Conservation (phyloP, 148 eudicot genomes). For the Chenopodium quinoa region DNA sequence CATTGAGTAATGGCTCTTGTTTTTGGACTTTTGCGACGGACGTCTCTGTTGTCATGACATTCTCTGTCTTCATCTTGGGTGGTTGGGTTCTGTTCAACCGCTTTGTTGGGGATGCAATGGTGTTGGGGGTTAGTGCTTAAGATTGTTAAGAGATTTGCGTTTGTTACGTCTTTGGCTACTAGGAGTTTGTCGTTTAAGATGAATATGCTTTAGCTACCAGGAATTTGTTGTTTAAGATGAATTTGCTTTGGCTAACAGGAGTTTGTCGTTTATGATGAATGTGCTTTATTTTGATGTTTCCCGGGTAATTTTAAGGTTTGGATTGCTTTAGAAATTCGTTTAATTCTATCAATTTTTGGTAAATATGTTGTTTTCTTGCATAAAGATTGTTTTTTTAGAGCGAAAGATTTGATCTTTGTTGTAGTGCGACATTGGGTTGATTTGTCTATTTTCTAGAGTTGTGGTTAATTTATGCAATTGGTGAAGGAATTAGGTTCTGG, state of each 20-base stretch:
- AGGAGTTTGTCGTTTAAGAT: too few relatives aligned
- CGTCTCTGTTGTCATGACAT: constrained; percentile 75
- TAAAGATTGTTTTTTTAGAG: background rate
- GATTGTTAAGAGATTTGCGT: too few relatives aligned
- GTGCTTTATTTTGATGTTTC: constrained; percentile 87
- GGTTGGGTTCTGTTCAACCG: constrained; percentile 96
- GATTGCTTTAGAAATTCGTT: too few relatives aligned
- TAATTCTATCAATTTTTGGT: background rate
- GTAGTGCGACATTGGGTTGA: background rate
- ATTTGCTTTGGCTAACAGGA: constrained; percentile 64
- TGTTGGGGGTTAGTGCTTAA: too few relatives aligned
- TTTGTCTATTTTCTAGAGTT: too few relatives aligned
- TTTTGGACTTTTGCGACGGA: constrained; percentile 75
- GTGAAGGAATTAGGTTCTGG: constrained; percentile 1
- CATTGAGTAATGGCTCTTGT: constrained; percentile 56
- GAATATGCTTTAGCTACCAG: too few relatives aligned
- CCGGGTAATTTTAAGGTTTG: constrained; percentile 10
- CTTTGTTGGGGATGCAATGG: too few relatives aligned
- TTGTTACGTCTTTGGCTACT: too few relatives aligned
- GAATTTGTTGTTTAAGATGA: constrained; percentile 81
- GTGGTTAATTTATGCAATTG: background rate
- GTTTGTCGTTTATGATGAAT: constrained; percentile 94
- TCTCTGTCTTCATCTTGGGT: constrained; percentile 78
- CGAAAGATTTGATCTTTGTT: background rate
- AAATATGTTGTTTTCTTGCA: background rate